A percentile compares a stretch with the other conserved stretches of the same genome.
These are phyloP conservation scores for Madurella mycetomatis DNA, from an alignment of 2,329 filamentous ascomycete species.

Conservation along the genomic window DNA sequence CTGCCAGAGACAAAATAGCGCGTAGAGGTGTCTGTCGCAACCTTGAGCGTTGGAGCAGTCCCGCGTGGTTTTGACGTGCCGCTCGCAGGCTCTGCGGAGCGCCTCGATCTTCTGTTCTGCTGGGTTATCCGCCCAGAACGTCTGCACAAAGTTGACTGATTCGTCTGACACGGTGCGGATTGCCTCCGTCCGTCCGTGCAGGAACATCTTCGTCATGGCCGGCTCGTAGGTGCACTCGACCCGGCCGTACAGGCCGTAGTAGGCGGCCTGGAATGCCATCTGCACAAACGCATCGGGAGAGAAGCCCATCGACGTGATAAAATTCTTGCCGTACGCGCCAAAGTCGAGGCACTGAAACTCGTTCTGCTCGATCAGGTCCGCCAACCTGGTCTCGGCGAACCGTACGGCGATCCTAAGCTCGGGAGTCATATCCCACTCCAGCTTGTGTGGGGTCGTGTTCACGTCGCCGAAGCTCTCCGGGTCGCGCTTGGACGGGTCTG, in stretches of 20 bases:
- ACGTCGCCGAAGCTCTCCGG: conserved; percentile 90
- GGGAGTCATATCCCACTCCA: conserved; percentile 96
- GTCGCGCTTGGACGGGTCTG: conserved; percentile 88
- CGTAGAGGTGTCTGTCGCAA: conserved; percentile 89
- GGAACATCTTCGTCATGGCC: conserved; percentile 93
- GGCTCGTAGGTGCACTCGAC: conserved; percentile 96
- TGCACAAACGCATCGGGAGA: conserved; percentile 97
- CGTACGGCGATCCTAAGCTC: conserved; percentile 87
- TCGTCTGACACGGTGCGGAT: conserved; percentile 81
- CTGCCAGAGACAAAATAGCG: conserved; percentile 93
- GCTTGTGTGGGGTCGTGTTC: conserved; percentile 87
- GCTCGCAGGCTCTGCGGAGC: conserved; percentile 75
- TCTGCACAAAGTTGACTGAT: conserved; percentile 81
- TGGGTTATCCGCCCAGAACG: conserved; percentile 91
- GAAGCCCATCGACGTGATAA: conserved; percentile 95
- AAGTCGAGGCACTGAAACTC: conserved; percentile 95
- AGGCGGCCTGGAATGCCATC: conserved; percentile 98
- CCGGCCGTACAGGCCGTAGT: conserved; percentile 92
- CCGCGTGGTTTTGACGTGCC: conserved; percentile 73
- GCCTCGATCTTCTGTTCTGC: conserved; percentile 79
- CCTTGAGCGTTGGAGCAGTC: conserved; percentile 87
- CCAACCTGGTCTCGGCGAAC: conserved; percentile 90
- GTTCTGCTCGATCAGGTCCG: conserved; percentile 93
- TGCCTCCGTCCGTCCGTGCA: conserved; percentile 92
- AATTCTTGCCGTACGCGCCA: conserved; percentile 85